phyloP scores from a whole-genome alignment of 225 moss, liverwort and hornwort species.

The Rhytidiadelphus loreus region DNA sequence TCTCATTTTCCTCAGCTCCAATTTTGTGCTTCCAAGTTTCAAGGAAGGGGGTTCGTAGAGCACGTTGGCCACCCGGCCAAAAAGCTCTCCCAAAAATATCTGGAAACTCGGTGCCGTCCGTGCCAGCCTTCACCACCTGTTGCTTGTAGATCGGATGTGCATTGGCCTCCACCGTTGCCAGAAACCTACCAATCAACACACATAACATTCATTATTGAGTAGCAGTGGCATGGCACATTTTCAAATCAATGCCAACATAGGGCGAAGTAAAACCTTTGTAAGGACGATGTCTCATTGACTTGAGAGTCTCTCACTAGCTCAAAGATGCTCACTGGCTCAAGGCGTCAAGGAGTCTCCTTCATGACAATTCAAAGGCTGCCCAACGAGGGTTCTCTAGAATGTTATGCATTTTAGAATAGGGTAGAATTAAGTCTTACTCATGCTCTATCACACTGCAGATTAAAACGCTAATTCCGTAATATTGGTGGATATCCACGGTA shows the following conservation, averaged over 20 bases:
- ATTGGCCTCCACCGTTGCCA: conserved; percentile 60
- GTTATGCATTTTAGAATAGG: not conserved
- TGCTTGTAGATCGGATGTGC: conserved; percentile 77
- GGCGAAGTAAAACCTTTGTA: not conserved
- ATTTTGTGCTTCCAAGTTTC: conserved; percentile 59
- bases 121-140: conserved; percentile 34
- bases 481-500: not conserved
- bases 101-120: conserved; percentile 54
- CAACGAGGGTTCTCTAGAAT: not conserved
- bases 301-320: not conserved
- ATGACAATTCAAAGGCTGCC: not conserved
- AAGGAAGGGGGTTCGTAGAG: conserved; percentile 50
- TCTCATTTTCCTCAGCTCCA: conserved; percentile 39
- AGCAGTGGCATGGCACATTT: not conserved
- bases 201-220: not conserved
- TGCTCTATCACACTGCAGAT: not conserved
- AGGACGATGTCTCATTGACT: not conserved
- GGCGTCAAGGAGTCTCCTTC: not conserved
- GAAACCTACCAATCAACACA: conserved; percentile 29
- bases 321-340: not conserved
- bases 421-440: not conserved
- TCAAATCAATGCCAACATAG: not conserved
- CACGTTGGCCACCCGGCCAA: conserved; percentile 61
- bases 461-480: not conserved
- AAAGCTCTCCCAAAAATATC: conserved; percentile 55